Conservation (phyloP, 2,329 filamentous ascomycete species). For the Ophiostoma ulmi region DNA sequence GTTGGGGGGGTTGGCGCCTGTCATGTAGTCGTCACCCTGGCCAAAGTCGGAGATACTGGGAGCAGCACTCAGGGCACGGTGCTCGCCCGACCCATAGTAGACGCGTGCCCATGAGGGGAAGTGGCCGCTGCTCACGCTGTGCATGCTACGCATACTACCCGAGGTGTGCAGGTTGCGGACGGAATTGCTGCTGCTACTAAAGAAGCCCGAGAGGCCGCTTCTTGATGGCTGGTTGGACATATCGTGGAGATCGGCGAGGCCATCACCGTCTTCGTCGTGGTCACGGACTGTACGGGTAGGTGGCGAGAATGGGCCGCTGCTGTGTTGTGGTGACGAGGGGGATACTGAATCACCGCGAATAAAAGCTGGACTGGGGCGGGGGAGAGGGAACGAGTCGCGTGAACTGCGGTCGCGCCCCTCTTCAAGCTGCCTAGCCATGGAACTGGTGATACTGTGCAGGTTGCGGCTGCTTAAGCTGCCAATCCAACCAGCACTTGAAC, state of each 20-base stretch:
- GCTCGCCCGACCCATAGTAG: slow-evolving; percentile 66
- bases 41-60: slow-evolving; percentile 39
- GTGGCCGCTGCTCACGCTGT: slow-evolving; percentile 32
- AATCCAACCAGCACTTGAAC: slow-evolving; percentile 45
- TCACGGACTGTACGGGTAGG: slow-evolving; percentile 51
- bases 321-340: slow-evolving; percentile 39
- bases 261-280: slow-evolving; percentile 60
- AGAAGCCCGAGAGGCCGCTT: slow-evolving; percentile 48
- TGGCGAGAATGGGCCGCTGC: slow-evolving; percentile 54
- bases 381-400: not conserved
- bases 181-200: slow-evolving; percentile 38
- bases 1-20: slow-evolving; percentile 42
- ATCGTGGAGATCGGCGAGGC: slow-evolving; percentile 54
- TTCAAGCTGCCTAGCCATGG: slow-evolving; percentile 44
- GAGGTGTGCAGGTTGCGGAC: slow-evolving; percentile 52
- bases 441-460: slow-evolving; percentile 55
- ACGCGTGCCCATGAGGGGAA: slow-evolving; percentile 57
- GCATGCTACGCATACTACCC: slow-evolving; percentile 43
- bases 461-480: slow-evolving; percentile 48
- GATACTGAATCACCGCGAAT: slow-evolving; percentile 28
- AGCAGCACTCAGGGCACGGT: slow-evolving; percentile 46
- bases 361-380: slow-evolving; percentile 44
- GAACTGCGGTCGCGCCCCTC: slow-evolving; percentile 33
- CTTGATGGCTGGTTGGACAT: slow-evolving; percentile 51
- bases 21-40: slow-evolving; percentile 13